These are phyloP conservation scores for Xylariales sp. DNA, from an alignment of 2,329 filamentous ascomycete genomes.

Conservation along the genomic window DNA sequence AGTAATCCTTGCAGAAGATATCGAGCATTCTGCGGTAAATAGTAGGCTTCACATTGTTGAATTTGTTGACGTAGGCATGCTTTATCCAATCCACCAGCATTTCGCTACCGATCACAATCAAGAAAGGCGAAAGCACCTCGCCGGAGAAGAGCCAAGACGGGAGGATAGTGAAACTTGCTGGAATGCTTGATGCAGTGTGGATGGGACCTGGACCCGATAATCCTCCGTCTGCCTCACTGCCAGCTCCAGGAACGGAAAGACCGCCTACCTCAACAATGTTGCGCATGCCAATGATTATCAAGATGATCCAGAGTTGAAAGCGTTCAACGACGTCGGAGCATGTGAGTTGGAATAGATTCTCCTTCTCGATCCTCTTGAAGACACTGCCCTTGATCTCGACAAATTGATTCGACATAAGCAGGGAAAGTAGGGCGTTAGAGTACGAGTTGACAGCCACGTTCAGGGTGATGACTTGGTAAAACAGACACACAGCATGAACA, in stretches of 20 bases:
- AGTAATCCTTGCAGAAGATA: conserved; percentile 95
- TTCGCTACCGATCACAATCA: conserved; percentile 91
- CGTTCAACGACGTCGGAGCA: conserved; percentile 96
- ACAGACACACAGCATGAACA: conserved; percentile 78
- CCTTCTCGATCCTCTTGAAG: conserved; percentile 98
- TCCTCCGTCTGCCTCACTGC: conserved; percentile 39
- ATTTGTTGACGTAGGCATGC: conserved; percentile 96
- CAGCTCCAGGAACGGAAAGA: conserved; percentile 58
- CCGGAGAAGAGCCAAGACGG: conserved; percentile 73
- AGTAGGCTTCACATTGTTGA: conserved; percentile 91
- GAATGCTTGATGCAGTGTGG: conserved; percentile 70
- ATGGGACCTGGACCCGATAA: conserved; percentile 55
- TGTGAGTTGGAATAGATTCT: conserved; percentile 93
- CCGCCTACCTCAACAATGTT: conserved; percentile 96
- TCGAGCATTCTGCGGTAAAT: conserved; percentile 90
- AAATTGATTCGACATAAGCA: conserved; percentile 95
- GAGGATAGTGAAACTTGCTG: conserved; percentile 84
- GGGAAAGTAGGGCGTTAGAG: conserved; percentile 87
- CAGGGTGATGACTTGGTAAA: conserved; percentile 95
- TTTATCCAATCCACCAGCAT: conserved; percentile 97
- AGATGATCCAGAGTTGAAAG: conserved; percentile 96
- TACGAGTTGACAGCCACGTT: conserved; percentile 99
- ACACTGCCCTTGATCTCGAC: conserved; percentile 98
- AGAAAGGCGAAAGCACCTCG: conserved; percentile 86
- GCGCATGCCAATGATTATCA: conserved; percentile 90